Evolutionary conservation across 441 rosid species (phyloP).

Genomic region (Adansonia grandidieri): DNA sequence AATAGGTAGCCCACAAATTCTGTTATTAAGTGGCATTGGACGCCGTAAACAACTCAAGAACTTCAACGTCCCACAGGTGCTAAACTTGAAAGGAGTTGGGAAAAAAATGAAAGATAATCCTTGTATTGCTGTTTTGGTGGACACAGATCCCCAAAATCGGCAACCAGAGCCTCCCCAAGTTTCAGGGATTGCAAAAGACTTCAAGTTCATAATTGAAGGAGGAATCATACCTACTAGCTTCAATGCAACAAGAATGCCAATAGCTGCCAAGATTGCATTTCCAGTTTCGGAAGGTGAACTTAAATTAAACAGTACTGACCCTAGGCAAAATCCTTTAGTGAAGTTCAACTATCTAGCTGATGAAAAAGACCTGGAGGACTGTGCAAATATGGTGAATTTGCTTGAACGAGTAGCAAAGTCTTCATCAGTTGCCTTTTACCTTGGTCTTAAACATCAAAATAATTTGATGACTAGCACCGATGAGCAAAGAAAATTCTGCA

Average conservation of each 20-base stretch:
- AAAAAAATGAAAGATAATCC: conserved; percentile 69
- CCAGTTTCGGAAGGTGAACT: conserved; percentile 70
- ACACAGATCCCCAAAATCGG: conserved; percentile 44
- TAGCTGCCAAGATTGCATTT: conserved; percentile 69
- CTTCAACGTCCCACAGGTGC: conserved; percentile 47
- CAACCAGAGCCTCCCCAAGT: conserved; percentile 70
- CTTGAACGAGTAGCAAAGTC: conserved; percentile 61
- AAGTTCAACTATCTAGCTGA: conserved; percentile 64
- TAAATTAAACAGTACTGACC: conserved; percentile 48
- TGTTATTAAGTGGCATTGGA: conserved; percentile 73
- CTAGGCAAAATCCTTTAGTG: conserved; percentile 65
- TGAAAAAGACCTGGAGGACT: conserved; percentile 54
- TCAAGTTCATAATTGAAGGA: conserved; percentile 59
- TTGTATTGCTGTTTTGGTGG: conserved; percentile 47
- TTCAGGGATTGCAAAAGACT: conserved; percentile 61
- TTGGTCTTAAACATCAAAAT: conserved; percentile 43
- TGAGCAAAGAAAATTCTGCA: conserved; percentile 56
- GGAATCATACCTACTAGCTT: conserved; percentile 51
- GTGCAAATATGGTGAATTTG: conserved; percentile 56
- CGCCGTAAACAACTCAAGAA: conserved; percentile 52
- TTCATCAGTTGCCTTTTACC: conserved; percentile 48
- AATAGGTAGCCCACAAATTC: conserved; percentile 77
- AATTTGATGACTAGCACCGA: conserved; percentile 37
- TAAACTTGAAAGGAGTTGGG: conserved; percentile 52
- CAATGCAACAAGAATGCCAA: conserved; percentile 58